Evolutionary conservation across 495 filamentous ascomycete genomes (phyloP), one percentile per base, ranked within the genome.

Genomic region (Aspergillus saccharolyticus): DNA sequence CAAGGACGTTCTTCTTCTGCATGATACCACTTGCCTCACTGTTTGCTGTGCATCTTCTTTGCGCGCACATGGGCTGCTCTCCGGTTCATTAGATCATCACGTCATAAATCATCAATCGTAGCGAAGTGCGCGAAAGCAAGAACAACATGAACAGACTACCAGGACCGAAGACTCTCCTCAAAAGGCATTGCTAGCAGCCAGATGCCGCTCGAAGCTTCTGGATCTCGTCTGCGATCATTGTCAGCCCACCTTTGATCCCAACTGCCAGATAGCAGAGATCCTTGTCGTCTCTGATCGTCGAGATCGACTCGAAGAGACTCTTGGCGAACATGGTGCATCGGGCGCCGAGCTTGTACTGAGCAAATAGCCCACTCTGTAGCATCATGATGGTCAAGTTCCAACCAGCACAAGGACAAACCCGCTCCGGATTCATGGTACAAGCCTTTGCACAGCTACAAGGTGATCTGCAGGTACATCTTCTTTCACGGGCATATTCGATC

Each of bases 391-490:
- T 73, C 43, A 78, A 30, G 56, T 67, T 61, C 33, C 75, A 65
- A 42, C 68, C 68, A 0, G 73, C 62, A 51, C 75, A 78, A 24
- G 69, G 71, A 33, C 75, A 78, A 8, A 16, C 39, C 9, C 59
- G 61, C 49, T 70, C 64, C 4, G 64, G 64, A 17, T 68, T 44
- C 10, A 46, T 8, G 3, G 71, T 74, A 45, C 75, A 78, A 10
- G 62, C 61, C 25, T 16, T 17, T 4, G 71, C 62, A 52, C 75
- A 78, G 28, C n/a, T 54, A 25, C 75, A 77, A 20, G 58, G 22
- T 3, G 61, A 57, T 4, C 48, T 44, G 59, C 75, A 78, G 28
- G 74, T 65, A 44, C 75, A 78, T 44, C 70, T 75, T 44, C 44
- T 55, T 33, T 69, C 59, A n/a, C 65, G 70, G 3, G 58, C 60